Percentiles rank a stretch among this genome's conserved stretches.
phyloP scores from a whole-genome alignment of 169 alveolate species.

The Plasmodium gaboni region DNA sequence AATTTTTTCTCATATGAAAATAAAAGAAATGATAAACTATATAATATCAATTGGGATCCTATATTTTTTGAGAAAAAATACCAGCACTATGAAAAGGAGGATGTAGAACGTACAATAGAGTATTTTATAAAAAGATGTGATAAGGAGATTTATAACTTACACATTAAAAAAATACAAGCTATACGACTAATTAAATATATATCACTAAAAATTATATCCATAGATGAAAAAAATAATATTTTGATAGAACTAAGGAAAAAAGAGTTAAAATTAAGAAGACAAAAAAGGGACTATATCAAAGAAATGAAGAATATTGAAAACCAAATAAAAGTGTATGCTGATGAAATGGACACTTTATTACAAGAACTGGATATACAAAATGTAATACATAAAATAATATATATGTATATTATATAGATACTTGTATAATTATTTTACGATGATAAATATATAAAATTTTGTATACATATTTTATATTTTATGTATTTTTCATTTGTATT shows the following conservation, averaged over 20 bases:
- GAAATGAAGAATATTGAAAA: constrained; percentile 53
- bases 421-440: too few species aligned
- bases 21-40: not conserved
- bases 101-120: constrained; percentile 9
- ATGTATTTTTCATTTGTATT: not conserved
- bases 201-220: constrained; percentile 20
- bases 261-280: constrained; percentile 44
- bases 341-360: constrained; percentile 18
- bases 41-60: constrained; percentile 5
- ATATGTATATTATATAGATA: too few species aligned
- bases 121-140: constrained; percentile 11
- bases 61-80: constrained; percentile 20
- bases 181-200: constrained; percentile 42
- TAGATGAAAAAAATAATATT: constrained; percentile 36
- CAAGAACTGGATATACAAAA: constrained; percentile 34
- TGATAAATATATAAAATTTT: too few species aligned
- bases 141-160: not conserved
- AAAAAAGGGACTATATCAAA: constrained; percentile 31
- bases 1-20: not conserved
- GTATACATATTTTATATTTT: too few species aligned
- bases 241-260: constrained; percentile 21
- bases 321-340: constrained; percentile 17
- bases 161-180: constrained; percentile 51
- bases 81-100: constrained; percentile 5
- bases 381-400: constrained; percentile 1